Evolutionary conservation across 257 asterid genomes (phyloP), one percentile per base, ranked within the genome.

Genomic region (Nicotiana noctiflora): DNA sequence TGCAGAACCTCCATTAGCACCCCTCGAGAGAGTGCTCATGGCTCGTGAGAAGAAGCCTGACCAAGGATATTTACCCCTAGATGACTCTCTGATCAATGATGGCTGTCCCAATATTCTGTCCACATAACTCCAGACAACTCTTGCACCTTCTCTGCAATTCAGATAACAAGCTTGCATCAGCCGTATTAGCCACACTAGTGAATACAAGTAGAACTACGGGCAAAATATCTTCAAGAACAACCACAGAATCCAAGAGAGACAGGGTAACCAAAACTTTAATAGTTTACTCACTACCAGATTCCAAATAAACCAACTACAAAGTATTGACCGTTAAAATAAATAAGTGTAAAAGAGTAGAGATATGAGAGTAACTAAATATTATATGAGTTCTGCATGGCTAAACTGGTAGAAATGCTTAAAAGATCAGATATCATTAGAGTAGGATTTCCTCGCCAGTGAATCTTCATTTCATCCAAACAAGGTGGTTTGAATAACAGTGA

Each of bases 41-140:
- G 89, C 83, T 37, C 90, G 94, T 11, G 96, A 86, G 67, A 89
- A 84, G 86, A 87, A 51, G 81, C 99, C 96, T 65, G 98, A 95
- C 99, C 99, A 95, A 11, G 97, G 98, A 87, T 93, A 93, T 83
- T 89, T 95, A 57, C 97, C 99, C 83, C 94, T 88, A 82, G 99
- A 95, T 82, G 99, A 95, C 88, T 95, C 99, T 76, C 99, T 90
- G 77, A 95, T 92, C 78, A 95, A 87, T 82, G 99, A 93, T 84
- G 97, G 99, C 75, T 95, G 99, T 79, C 99, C 99, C 84, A 95
- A 82, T 87, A 95, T 91, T 84, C 99, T 88, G 87, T 95, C 99
- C 85, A 93, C 97, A 15, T 95, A 93, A 85, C 97, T 89, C 99
- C 99, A 95, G 79, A 95, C 84, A 77, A 93, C 99, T 85, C 90